These are phyloP conservation scores for Rhizopus arrhizus DNA, from an alignment of 371 early-diverging fungal species.

Conservation along the genomic window DNA sequence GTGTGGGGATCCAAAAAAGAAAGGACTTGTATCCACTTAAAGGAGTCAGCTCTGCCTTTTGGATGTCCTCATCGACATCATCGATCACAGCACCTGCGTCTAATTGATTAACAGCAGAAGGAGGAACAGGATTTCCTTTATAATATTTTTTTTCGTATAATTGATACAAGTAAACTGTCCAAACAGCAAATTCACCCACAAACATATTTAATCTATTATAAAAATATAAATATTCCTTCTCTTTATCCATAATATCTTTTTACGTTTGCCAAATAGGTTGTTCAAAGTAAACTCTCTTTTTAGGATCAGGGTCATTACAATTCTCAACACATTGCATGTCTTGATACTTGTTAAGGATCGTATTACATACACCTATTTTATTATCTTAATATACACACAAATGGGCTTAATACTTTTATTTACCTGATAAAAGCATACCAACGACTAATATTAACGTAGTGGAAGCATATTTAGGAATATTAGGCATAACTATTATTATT, in stretches of 20 bases:
- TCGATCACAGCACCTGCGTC: conserved; percentile 42
- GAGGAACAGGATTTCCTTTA: conserved; percentile 19
- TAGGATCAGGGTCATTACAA: conserved; percentile 80
- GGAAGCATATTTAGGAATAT: neutral
- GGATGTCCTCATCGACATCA: conserved; percentile 35
- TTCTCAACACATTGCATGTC: conserved; percentile 88
- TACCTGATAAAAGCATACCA: conserved; percentile 84
- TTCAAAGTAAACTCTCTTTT: conserved; percentile 79
- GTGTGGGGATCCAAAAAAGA: conserved; percentile 87
- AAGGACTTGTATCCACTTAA: conserved; percentile 64
- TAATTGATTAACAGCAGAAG: conserved; percentile 48
- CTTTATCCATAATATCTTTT: conserved; percentile 6
- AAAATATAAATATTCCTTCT: neutral
- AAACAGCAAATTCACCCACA: conserved; percentile 79
- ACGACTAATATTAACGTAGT: conserved; percentile 47
- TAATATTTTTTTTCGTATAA: conserved; percentile 23
- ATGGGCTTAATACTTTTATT: neutral
- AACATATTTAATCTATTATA: conserved; percentile 83
- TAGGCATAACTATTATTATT: neutral
- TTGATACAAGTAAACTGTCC: conserved; percentile 48
- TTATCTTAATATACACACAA: neutral
- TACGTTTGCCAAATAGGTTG: conserved; percentile 97
- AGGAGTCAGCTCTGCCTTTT: conserved; percentile 24
- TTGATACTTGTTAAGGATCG: conserved; percentile 82
- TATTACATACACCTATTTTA: conserved; percentile 67